Percentiles rank a stretch among this genome's conserved stretches.
Conservation (phyloP, 2,329 filamentous ascomycete species). For the Trichophyton rubrum region DNA sequence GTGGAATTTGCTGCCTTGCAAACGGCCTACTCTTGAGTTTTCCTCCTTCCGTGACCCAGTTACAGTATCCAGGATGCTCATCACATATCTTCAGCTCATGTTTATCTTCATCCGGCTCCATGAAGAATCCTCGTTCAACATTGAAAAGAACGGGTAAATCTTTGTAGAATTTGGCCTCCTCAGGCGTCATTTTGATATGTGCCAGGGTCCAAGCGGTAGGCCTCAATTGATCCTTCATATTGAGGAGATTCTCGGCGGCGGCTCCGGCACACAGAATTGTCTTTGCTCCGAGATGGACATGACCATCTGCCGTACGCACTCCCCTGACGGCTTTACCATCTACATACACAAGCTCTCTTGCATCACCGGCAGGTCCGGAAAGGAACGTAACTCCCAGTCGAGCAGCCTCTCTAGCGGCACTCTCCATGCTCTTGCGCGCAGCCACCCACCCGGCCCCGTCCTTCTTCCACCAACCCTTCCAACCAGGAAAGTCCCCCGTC, state of each 20-base stretch:
- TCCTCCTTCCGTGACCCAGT: conserved; percentile 24
- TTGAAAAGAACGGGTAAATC: conserved; percentile 41
- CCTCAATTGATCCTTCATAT: conserved; percentile 42
- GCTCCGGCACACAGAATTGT: conserved; percentile 41
- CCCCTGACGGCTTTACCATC: conserved; percentile 30
- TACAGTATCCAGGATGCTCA: conserved; percentile 46
- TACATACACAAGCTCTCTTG: conserved; percentile 27
- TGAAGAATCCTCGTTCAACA: conserved; percentile 39
- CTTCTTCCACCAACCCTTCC: not conserved
- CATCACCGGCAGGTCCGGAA: conserved; percentile 30
- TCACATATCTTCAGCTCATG: conserved; percentile 34
- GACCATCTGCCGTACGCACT: conserved; percentile 33
- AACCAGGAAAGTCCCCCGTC: not conserved
- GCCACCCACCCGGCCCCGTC: not conserved
- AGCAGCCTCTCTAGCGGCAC: not conserved
- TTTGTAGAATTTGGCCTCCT: conserved; percentile 36
- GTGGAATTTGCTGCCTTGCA: conserved; percentile 32
- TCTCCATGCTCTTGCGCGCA: not conserved
- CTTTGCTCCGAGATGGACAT: conserved; percentile 30
- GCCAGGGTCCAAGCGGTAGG: conserved; percentile 44
- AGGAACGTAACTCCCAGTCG: conserved; percentile 36
- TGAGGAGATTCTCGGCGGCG: conserved; percentile 35
- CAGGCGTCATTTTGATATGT: conserved; percentile 37
- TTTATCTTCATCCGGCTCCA: conserved; percentile 34
- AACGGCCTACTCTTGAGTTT: not conserved